Conservation (phyloP, 148 eudicot species). For the Chenopodium formosanum region DNA sequence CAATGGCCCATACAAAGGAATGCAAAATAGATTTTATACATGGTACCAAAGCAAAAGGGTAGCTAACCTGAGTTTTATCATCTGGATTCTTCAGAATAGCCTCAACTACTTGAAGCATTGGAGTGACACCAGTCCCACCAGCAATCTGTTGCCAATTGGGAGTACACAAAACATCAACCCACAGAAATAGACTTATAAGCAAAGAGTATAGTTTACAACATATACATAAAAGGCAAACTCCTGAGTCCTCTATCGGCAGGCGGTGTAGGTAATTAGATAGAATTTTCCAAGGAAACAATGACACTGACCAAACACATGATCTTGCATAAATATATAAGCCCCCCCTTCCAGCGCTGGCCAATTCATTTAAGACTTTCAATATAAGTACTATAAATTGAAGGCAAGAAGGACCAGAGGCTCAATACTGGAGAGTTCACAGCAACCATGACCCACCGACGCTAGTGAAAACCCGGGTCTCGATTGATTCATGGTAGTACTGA, state of each 20-base stretch:
- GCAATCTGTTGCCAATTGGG: slow-evolving; percentile 60
- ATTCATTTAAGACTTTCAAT: not conserved
- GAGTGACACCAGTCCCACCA: slow-evolving; percentile 93
- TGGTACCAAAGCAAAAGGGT: slow-evolving; percentile 1
- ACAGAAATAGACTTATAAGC: not conserved
- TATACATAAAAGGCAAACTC: not conserved
- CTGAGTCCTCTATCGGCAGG: not conserved
- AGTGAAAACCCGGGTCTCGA: no score
- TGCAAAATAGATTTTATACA: not conserved
- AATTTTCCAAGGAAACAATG: not conserved
- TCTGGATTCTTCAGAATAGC: slow-evolving; percentile 89
- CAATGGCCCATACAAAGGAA: not conserved
- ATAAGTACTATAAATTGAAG: no score
- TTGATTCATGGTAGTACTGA: no score
- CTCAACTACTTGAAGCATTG: slow-evolving; percentile 95
- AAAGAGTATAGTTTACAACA: no score
- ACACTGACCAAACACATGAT: not conserved
- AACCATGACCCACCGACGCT: not conserved
- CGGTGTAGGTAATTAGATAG: no score
- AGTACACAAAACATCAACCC: not conserved
- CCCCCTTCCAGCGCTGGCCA: no score
- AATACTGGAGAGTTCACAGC: not conserved
- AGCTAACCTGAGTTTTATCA: slow-evolving; percentile 76
- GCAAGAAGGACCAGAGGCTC: not conserved
- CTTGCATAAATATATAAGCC: not conserved